Base-by-base conservation (phyloP, 78 protist genomes). In the Dictyostelium citrinum region DNA sequence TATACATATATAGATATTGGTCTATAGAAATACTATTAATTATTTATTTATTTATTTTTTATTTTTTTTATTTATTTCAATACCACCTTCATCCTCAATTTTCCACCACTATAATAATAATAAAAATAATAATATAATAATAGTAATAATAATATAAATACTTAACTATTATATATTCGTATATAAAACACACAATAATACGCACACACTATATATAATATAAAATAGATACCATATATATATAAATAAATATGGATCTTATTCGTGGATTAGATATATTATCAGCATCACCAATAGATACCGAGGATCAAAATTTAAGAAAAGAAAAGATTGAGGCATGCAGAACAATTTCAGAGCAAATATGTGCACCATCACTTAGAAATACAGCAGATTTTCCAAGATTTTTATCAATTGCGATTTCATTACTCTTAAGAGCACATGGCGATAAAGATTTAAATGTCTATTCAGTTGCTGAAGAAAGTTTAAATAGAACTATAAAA, bases 391-490 rank as follows among this genome's bases (percentile, higher is more conserved):
- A 91, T 43, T 91, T 91, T 61, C 90, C 95, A 27, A 58, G 95
- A 41, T 82, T 91, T 75, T 43, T 91, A 11, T 91, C 95, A 24
- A 58, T 91, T 39, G 84, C 95, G 2, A 77, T 83, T 3, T 78
- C 95, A 43, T 83, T 84, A 24, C 46, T 91, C 37, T 55, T 91
- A 43, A 82, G 95, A 67, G 91, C 85, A 41, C 95, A 91, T 71
- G 90, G 92, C 45, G 95, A 91, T 55, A 84, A 91, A 76, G 95
- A 91, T 84, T 70, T 91, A 82, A 84, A 91, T 58, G 95, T 91
- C 29, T 84, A 84, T 45, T 84, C 95, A 12, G 95, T 84, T 31
- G 95, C 95, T 22, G 95, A 91, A 91, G 95, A 91, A 72, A 68
- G 83, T 61, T 91, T 91, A 78, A 91, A 91, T 71, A 91, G 91